Base-by-base conservation (phyloP, 1,284 basidiomycete species). In the Erythrobasidium hasegawianum region DNA sequence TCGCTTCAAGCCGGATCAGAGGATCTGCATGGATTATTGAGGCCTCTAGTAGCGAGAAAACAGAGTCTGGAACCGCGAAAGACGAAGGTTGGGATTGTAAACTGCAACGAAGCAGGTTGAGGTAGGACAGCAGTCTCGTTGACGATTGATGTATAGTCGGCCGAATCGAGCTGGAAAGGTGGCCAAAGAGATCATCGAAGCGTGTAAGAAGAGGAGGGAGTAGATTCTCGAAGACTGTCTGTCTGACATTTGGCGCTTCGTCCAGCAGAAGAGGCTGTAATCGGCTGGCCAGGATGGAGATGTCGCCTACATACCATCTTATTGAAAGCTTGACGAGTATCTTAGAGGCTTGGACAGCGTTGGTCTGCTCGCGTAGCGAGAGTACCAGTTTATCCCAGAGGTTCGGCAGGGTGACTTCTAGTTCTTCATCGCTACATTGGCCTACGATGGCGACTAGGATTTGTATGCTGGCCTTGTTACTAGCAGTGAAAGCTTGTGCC, bases 381-480 rank as follows among this genome's bases (percentile, higher is more conserved):
- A 38, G 33, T 22, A 39, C 54, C 9, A 65, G 62, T 45, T 58
- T 57, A 10, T 57, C 39, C 20, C 16, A 40, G 10, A 65, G 47
- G 22, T 65, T 47, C 38, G 62, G 62, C n/a, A 65, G 57, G 10
- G 45, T 14, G 13, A n/a, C 26, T 18, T 58, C 62, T 4, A 65
- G 45, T 20, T 43, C 22, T 14, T 50, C 45, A 8, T 40, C 45
- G 14, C 22, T 33, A 9, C 39, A n/a, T 0, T 24, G 40, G 33
- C 58, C 62, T 27, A 58, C 57, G 9, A 58, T 39, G 20, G 55
- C n/a, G 22, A 41, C 18, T 20, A 65, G 47, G 22, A 65, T 65
- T 24, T 65, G 62, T 1, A 65, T 22, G 47, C 45, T 41, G 16
- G 55, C 45, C 49, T 65, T 65, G 47, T 58, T 65, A 2, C 62